Percentiles rank a stretch among this genome's conserved stretches.
phyloP scores from a whole-genome alignment of 169 alveolate species.

The Eimeria tenella region DNA sequence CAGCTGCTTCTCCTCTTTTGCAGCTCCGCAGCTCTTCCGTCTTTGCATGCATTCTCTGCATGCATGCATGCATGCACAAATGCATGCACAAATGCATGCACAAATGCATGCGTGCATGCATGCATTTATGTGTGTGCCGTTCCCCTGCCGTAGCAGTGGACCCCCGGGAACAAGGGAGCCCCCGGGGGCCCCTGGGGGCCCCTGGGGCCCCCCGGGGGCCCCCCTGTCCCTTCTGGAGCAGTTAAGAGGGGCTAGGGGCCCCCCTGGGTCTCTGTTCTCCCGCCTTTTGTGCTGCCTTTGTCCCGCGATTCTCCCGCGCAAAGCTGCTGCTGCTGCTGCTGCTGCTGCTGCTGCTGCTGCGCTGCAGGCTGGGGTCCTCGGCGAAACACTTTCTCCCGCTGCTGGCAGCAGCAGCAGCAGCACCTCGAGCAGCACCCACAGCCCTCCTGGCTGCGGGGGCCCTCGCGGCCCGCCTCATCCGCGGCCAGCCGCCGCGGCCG shows the following conservation, averaged over 20 bases:
- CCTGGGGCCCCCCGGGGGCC: neutral
- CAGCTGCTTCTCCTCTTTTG: no score
- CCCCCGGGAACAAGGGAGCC: no score
- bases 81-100: no score
- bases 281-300: neutral
- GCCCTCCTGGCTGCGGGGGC: neutral
- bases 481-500: neutral
- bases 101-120: no score
- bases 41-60: no score
- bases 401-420: neutral
- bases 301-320: neutral
- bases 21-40: no score
- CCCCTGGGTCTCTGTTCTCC: neutral
- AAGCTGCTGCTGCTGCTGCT: neutral
- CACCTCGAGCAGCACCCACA: neutral
- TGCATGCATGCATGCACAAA: no score
- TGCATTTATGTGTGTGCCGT: no score
- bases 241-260: neutral
- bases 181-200: neutral
- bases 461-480: neutral
- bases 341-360: no score
- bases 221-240: neutral
- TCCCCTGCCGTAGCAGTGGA: no score
- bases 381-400: neutral
- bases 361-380: neutral